phyloP scores from a whole-genome alignment of 257 asterid species.

The Paulownia fortunei region DNA sequence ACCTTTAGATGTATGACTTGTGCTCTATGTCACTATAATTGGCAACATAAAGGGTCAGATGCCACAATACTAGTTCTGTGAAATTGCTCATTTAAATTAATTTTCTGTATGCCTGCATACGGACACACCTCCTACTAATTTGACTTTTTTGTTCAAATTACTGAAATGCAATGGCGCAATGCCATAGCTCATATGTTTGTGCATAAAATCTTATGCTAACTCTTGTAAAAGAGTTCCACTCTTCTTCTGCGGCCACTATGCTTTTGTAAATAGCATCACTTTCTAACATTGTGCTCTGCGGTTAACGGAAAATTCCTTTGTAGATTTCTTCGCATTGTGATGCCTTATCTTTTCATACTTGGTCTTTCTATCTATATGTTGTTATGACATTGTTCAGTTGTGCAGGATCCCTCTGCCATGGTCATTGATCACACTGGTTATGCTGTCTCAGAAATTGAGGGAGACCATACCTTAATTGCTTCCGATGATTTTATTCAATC shows the following conservation, averaged over 20 bases:
- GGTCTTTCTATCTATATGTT: conserved; percentile 6
- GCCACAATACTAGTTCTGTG: neutral
- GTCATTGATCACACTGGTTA: conserved; percentile 75
- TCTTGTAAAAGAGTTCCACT: neutral
- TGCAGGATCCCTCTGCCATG: conserved; percentile 70
- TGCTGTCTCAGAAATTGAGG: conserved; percentile 70
- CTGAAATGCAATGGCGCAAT: neutral
- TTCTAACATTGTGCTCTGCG: neutral
- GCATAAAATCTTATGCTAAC: neutral
- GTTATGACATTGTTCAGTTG: conserved; percentile 8
- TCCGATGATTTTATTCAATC: conserved; percentile 68
- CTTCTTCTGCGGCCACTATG: neutral
- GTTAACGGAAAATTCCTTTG: neutral
- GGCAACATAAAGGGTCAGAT: neutral
- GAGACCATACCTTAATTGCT: conserved; percentile 80
- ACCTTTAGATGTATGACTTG: neutral
- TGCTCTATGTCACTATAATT: neutral
- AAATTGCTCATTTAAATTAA: neutral
- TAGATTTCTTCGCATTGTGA: conserved; percentile 14
- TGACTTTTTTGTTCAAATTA: neutral
- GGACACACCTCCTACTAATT: neutral
- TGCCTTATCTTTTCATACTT: neutral
- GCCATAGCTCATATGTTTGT: neutral
- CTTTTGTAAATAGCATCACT: neutral
- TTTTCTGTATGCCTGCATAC: neutral